phyloP scores from a whole-genome alignment of 1,139 yeast species.

The Debaryomyces sp. region DNA sequence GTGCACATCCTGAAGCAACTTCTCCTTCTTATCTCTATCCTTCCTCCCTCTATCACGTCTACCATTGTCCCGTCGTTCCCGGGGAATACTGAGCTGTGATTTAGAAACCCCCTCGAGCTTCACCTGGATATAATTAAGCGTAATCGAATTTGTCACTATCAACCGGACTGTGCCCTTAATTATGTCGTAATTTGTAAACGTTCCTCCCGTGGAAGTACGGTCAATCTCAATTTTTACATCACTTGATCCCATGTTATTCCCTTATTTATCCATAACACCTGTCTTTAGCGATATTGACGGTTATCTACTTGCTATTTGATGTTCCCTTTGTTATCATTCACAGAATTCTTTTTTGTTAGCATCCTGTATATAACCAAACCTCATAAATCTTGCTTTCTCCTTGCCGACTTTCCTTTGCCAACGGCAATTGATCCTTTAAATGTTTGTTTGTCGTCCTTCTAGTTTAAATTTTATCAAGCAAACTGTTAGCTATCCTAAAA shows the following conservation, averaged over 20 bases:
- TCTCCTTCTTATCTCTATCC: slow-evolving; percentile 22
- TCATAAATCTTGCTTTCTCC: slow-evolving; percentile 4
- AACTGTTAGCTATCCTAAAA: background rate
- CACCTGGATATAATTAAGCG: slow-evolving; percentile 55
- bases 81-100: slow-evolving; percentile 38
- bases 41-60: slow-evolving; percentile 12
- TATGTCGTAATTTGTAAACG: slow-evolving; percentile 55
- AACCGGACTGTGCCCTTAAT: slow-evolving; percentile 52
- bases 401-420: background rate
- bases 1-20: slow-evolving; percentile 48
- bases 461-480: slow-evolving; percentile 3
- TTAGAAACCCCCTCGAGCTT: slow-evolving; percentile 60
- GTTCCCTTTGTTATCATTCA: background rate
- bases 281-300: background rate
- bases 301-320: background rate
- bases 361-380: background rate
- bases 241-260: slow-evolving; percentile 11
- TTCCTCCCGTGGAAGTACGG: slow-evolving; percentile 38
- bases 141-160: slow-evolving; percentile 46
- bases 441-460: background rate
- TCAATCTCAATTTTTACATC: slow-evolving; percentile 43
- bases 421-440: background rate
- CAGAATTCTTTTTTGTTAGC: background rate
- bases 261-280: background rate
- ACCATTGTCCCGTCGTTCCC: slow-evolving; percentile 18